These are phyloP conservation scores for Hymenoscyphus scutula DNA, from an alignment of 2,329 filamentous ascomycete species.

Conservation along the genomic window DNA sequence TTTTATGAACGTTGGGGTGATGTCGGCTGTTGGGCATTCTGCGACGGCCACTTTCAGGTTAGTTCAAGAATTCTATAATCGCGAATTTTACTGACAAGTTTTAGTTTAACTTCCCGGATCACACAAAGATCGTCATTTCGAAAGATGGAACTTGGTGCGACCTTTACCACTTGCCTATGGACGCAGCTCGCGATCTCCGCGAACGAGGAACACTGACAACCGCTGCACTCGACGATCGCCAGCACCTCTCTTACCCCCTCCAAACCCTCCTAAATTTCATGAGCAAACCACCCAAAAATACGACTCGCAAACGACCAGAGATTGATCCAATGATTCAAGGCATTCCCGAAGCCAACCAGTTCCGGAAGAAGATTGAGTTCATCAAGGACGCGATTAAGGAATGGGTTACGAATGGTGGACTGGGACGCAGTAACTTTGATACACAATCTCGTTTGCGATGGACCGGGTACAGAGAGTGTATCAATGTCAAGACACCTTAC, in stretches of 20 bases:
- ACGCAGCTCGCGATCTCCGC: constrained; percentile 64
- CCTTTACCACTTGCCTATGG: constrained; percentile 72
- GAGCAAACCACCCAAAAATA: constrained; percentile 46
- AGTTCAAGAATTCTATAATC: constrained; percentile 18
- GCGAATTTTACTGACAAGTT: constrained; percentile 20
- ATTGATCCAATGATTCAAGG: constrained; percentile 59
- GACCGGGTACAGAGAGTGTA: constrained; percentile 56
- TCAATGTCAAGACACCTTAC: constrained; percentile 49
- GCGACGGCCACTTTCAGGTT: constrained; percentile 75
- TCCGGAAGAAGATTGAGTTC: constrained; percentile 73
- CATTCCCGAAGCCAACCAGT: constrained; percentile 69
- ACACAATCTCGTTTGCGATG: constrained; percentile 52
- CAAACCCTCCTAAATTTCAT: constrained; percentile 70
- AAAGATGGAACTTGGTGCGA: constrained; percentile 72
- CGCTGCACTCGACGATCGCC: constrained; percentile 67
- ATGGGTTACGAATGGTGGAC: constrained; percentile 67
- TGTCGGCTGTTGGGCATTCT: constrained; percentile 79
- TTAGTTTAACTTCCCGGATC: constrained; percentile 83
- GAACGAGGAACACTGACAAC: constrained; percentile 65
- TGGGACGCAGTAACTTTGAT: constrained; percentile 64
- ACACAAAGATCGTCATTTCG: constrained; percentile 80
- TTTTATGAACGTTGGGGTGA: constrained; percentile 82
- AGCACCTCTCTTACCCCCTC: constrained; percentile 68
- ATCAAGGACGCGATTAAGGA: constrained; percentile 66
- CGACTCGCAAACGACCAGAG: constrained; percentile 55